Percentiles rank a stretch among this genome's conserved stretches.
Evolutionary conservation across 2,329 filamentous ascomycete species (phyloP).

Genomic region (Colletotrichum sp.): DNA sequence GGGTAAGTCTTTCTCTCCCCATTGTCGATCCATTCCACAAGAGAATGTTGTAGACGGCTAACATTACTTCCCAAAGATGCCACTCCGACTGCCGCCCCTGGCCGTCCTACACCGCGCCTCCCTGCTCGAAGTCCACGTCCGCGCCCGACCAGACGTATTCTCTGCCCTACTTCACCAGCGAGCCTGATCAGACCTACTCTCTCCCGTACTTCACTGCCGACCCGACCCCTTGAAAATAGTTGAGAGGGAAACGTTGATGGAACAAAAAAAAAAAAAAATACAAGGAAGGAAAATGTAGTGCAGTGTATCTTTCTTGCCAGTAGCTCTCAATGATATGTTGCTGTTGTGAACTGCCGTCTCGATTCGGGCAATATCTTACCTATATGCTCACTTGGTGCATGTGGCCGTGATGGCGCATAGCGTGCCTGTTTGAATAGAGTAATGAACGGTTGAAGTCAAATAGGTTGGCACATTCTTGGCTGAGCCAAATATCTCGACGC

Average conservation of each 20-base stretch:
- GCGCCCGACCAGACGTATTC: not conserved
- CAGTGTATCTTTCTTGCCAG: not conserved
- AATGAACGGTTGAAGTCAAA: not conserved
- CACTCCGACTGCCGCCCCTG: slow-evolving; percentile 19
- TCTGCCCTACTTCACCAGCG: not conserved
- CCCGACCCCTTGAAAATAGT: not conserved
- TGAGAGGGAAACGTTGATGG: not conserved
- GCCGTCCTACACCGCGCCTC: slow-evolving; percentile 20
- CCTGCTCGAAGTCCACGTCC: slow-evolving; percentile 11
- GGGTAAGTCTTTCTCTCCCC: slow-evolving; percentile 20
- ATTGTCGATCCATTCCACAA: slow-evolving; percentile 13
- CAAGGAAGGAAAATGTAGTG: not conserved
- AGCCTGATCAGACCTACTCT: not conserved
- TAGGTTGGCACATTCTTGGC: not conserved
- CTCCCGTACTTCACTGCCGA: not conserved
- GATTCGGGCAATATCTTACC: not conserved
- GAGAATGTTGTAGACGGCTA: not conserved
- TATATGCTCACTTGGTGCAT: not conserved
- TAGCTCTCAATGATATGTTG: not conserved
- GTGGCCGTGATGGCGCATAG: not conserved
- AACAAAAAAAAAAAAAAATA: not conserved
- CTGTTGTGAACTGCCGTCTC: not conserved
- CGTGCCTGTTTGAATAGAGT: not conserved
- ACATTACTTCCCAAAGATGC: not conserved
- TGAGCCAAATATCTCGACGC: not conserved